Evolutionary conservation across 352 stramenopile species (phyloP).

Genomic region (Phytophthora aleatoria): DNA sequence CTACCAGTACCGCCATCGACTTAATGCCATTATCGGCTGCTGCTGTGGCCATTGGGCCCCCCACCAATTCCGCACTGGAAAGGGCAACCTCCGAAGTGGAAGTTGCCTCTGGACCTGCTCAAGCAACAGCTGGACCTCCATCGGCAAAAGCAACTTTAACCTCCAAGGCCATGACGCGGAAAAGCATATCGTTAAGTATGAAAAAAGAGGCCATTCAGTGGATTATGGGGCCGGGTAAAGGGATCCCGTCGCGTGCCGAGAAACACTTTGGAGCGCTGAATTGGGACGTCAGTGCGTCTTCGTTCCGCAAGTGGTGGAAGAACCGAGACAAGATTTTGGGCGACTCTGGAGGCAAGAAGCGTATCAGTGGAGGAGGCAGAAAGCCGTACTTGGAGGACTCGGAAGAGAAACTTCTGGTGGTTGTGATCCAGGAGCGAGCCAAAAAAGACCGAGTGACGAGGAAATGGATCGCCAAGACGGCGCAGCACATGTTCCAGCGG

Average conservation of each 20-base stretch:
- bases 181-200: conserved; percentile 82
- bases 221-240: conserved; percentile 76
- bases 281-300: conserved; percentile 79
- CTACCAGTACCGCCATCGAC: conserved; percentile 23
- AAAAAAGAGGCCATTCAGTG: conserved; percentile 86
- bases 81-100: conserved; percentile 5
- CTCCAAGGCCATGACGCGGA: conserved; percentile 49
- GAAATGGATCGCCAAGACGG: conserved; percentile 86
- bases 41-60: conserved; percentile 19
- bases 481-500: conserved; percentile 86
- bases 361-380: conserved; percentile 67
- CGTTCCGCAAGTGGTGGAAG: conserved; percentile 87
- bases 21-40: conserved; percentile 37
- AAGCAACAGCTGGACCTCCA: not conserved
- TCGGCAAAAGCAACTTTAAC: conserved; percentile 3
- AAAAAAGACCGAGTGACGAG: conserved; percentile 82
- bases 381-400: conserved; percentile 74
- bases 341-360: conserved; percentile 73
- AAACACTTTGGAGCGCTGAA: conserved; percentile 76
- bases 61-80: conserved; percentile 7
- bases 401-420: conserved; percentile 75
- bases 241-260: conserved; percentile 67
- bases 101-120: conserved; percentile 1
- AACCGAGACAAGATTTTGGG: conserved; percentile 82
- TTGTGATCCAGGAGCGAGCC: conserved; percentile 75